Base-by-base conservation (phyloP, 164 flowering plant genomes). In the Macadamia integrifolia region DNA sequence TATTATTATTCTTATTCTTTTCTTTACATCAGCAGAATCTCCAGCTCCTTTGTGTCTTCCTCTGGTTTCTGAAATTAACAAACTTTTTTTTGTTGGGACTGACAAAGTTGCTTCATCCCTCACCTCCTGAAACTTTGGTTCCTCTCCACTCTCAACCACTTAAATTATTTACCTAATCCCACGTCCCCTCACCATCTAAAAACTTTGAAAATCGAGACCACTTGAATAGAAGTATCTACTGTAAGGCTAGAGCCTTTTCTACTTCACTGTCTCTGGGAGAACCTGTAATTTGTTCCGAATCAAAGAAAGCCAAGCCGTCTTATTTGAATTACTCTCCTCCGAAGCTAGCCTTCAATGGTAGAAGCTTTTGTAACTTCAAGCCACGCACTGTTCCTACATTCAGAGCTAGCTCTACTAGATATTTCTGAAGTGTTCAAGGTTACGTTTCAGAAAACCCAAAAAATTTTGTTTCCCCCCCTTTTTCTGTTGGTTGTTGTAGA, bases 401-500 rank as follows among this genome's bases (percentile, higher is more conserved):
- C 48, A 63, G 66, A 71, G 83, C 85, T 63, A 66, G 72, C 69
- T 75, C 86, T 52, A 18, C 78, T 13, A 11, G 84, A 78, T 18
- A 69, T 81, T 18, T 52, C 65, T 18, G 79, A 77, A 18, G 63
- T 79, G 23, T 17, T 71, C 1, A 82, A 78, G 50, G 80, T 80
- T 58, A 58, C 75, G 30, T 87, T 80, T 62, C 66, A 58, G 65
- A 80, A 88, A 71, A 88, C 84, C 1, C 89, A 6, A 23, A 23
- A 30, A 8, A 9, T 40, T 3, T 43, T 5, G 1, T 64, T 10
- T 59, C 31, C 12, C 15, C 48, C 17, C 9, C 32, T 60, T 62
- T 40, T n/a, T 3, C 53, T 15, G 67, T 65, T 59, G 7, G 9
- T 48, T 58, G 17, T 7, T 14, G 6, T 43, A 43, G 14, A 65